Evolutionary conservation across 2,329 filamentous ascomycete genomes (phyloP).

Genomic region (Penicillium sp.): DNA sequence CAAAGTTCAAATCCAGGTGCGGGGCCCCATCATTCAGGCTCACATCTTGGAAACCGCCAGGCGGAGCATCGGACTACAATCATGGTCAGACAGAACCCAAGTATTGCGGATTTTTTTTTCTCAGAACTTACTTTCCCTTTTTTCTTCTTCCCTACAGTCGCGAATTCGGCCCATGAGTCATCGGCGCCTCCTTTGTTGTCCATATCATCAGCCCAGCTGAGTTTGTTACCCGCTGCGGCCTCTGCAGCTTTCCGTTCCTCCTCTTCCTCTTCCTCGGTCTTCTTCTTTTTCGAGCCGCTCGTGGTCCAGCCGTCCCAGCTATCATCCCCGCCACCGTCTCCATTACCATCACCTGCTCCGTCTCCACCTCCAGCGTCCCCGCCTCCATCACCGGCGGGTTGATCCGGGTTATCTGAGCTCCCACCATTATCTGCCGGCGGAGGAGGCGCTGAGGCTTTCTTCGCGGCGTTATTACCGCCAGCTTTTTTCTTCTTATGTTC

Average conservation of each 20-base stretch:
- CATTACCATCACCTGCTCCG: slow-evolving; percentile 21
- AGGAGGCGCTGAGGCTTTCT: slow-evolving; percentile 13
- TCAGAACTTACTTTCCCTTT: slow-evolving; percentile 51
- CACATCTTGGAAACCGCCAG: slow-evolving; percentile 65
- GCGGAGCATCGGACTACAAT: slow-evolving; percentile 35
- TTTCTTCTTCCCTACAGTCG: slow-evolving; percentile 53
- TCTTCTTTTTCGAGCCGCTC: slow-evolving; percentile 31
- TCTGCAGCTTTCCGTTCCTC: slow-evolving; percentile 33
- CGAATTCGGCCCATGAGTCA: slow-evolving; percentile 54
- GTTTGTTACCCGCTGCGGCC: slow-evolving; percentile 30
- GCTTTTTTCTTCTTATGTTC: slow-evolving; percentile 38
- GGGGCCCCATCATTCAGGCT: slow-evolving; percentile 62
- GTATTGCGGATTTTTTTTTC: neutral
- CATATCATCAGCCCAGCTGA: slow-evolving; percentile 48
- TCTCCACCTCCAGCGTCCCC: slow-evolving; percentile 31
- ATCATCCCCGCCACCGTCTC: slow-evolving; percentile 39
- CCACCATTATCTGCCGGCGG: slow-evolving; percentile 15
- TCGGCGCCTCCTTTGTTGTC: slow-evolving; percentile 44
- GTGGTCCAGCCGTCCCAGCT: slow-evolving; percentile 43
- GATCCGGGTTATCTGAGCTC: slow-evolving; percentile 29
- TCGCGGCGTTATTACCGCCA: neutral
- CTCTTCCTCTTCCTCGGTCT: slow-evolving; percentile 33
- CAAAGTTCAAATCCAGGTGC: slow-evolving; percentile 57
- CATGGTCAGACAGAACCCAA: neutral
- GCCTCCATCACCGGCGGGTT: slow-evolving; percentile 31